phyloP scores from a whole-genome alignment of 2,329 filamentous ascomycete species.

The Neopestalotiopsis rosae region DNA sequence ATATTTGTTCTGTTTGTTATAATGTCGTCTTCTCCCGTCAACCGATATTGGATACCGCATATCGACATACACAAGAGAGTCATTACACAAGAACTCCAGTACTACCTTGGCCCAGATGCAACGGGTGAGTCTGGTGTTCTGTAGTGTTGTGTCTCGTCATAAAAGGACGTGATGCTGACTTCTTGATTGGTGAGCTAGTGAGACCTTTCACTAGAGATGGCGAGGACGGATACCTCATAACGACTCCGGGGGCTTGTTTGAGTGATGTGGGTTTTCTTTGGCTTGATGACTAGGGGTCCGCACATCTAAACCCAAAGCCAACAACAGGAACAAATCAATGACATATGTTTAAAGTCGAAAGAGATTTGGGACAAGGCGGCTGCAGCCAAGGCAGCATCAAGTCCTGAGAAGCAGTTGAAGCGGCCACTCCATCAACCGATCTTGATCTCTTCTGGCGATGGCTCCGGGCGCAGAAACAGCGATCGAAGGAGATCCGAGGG shows the following conservation, averaged over 20 bases:
- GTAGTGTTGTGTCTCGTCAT: neutral
- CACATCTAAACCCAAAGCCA: slow-evolving; percentile 24
- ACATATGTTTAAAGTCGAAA: slow-evolving; percentile 64
- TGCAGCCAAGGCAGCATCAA: slow-evolving; percentile 52
- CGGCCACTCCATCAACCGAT: slow-evolving; percentile 62
- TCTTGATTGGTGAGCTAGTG: slow-evolving; percentile 35
- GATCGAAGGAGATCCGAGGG: slow-evolving; percentile 37
- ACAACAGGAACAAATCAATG: slow-evolving; percentile 65
- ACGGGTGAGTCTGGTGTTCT: slow-evolving; percentile 35
- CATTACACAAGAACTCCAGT: slow-evolving; percentile 63
- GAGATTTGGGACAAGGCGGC: slow-evolving; percentile 63
- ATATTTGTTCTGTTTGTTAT: neutral
- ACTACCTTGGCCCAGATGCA: slow-evolving; percentile 62
- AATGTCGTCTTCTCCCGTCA: slow-evolving; percentile 47
- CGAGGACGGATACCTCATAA: slow-evolving; percentile 66
- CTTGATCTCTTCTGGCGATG: slow-evolving; percentile 50
- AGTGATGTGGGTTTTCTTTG: slow-evolving; percentile 56
- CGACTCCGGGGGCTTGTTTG: slow-evolving; percentile 61
- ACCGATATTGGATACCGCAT: slow-evolving; percentile 66
- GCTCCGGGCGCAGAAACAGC: slow-evolving; percentile 40
- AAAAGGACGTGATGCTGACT: neutral
- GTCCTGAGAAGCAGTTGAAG: slow-evolving; percentile 56
- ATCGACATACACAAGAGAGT: slow-evolving; percentile 65
- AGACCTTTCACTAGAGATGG: slow-evolving; percentile 64
- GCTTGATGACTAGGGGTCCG: neutral